Base-by-base conservation (phyloP, 805 yeast genomes). In the Ascoidea tarda region DNA sequence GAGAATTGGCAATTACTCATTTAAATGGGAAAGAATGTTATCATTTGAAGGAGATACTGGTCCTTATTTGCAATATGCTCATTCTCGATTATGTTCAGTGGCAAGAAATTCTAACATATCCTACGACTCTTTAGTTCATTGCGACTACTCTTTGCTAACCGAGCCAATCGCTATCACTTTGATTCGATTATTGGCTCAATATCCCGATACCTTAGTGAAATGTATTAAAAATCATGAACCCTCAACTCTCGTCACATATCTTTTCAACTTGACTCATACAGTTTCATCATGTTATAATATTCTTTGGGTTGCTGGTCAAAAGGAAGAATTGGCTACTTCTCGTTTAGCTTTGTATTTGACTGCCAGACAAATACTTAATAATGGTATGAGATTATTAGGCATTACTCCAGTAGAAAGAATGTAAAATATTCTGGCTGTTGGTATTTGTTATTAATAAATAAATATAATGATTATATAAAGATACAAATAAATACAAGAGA, bases 41-140 rank as follows among this genome's bases (percentile, higher is more conserved):
- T 88, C 98, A 3, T 90, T 93, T 59, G 99, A 93, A 75, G 99
- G 99, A 70, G 99, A 93, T 70, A 93, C 99, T 53, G 99, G 99
- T 66, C 98, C 99, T 55, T 93, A 93, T 72, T 77, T 93, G 67
- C 99, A 93, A 71, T 93, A 93, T 65, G 98, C 99, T 48, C 99
- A 93, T 71, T 89, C 98, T 21, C 87, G 99, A 70, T 80, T 93
- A 66, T 80, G 95, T 71, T 89, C 97, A 5, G 89, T 93, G 61
- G 90, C 87, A 71, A 84, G 98, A 74, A 87, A 87, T 61, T 79
- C 95, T 21, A 71, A 69, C 33, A 76, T 83, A 51, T 58, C 65
- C 5, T 60, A 69, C 21, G 73, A 69, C 32, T 69, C 74, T 51
- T 68, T 74, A 63, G 54, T 62, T 47, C 63, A 63, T 21, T 84